Evolutionary conservation across 768 basidiomycete genomes (phyloP).

Genomic region (Suillus tomentosus): DNA sequence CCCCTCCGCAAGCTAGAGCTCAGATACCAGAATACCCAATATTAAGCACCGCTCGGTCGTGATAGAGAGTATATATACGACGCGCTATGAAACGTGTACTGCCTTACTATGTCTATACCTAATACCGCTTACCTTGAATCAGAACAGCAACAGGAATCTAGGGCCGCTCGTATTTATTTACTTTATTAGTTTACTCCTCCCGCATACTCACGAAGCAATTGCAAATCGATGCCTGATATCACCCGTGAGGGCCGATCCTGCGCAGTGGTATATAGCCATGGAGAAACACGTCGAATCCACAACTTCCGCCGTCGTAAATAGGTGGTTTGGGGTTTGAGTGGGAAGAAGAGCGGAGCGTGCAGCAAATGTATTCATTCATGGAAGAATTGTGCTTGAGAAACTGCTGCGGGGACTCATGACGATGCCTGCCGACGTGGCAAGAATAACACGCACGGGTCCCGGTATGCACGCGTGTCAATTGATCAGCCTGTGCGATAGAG

Average conservation of each 20-base stretch:
- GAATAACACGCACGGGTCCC: neutral
- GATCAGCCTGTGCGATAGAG: neutral
- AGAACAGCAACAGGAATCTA: neutral
- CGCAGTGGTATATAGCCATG: neutral
- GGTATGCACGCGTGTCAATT: neutral
- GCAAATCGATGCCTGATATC: neutral
- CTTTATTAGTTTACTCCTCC: neutral
- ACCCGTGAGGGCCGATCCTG: neutral
- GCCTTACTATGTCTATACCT: neutral
- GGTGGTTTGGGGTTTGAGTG: neutral
- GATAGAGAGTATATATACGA: neutral
- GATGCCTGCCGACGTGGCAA: neutral
- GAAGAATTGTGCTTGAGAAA: neutral
- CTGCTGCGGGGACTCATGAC: neutral
- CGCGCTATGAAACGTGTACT: neutral
- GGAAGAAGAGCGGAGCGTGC: neutral
- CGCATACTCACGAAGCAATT: neutral
- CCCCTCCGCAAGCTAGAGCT: slow-evolving; percentile 56
- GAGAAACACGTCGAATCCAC: neutral
- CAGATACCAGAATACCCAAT: slow-evolving; percentile 30
- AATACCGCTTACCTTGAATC: neutral
- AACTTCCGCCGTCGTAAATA: neutral
- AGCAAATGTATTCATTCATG: neutral
- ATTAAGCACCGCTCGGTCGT: slow-evolving; percentile 1
- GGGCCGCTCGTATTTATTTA: neutral